phyloP scores from a whole-genome alignment of 345 rosid species.

The Chamaenerion angustifolium region DNA sequence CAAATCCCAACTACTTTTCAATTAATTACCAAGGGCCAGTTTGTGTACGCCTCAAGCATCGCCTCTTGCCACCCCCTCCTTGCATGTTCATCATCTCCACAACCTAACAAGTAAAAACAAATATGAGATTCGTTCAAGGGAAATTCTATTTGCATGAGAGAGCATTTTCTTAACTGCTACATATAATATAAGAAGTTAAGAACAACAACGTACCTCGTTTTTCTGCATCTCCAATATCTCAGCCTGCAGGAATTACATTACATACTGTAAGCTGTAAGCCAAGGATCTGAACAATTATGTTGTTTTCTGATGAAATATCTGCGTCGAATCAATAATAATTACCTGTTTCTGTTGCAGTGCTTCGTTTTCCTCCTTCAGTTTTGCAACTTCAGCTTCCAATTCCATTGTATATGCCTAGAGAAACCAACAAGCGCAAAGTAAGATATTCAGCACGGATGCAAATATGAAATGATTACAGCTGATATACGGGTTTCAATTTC shows the following conservation, averaged over 20 bases:
- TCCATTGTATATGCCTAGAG: constrained; percentile 86
- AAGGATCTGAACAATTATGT: neutral
- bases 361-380: constrained; percentile 72
- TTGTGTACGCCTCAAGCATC: constrained; percentile 63
- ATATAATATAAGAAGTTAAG: no score
- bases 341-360: constrained; percentile 65
- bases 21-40: constrained; percentile 74
- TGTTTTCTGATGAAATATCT: neutral
- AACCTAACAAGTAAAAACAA: no score
- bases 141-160: no score
- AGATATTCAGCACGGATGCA: no score
- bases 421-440: neutral
- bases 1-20: no score
- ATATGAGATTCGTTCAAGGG: no score
- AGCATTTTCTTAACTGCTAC: no score
- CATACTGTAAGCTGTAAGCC: constrained; percentile 1
- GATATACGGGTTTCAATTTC: constrained; percentile 10
- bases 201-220: constrained; percentile 41
- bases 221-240: constrained; percentile 68
- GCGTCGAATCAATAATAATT: no score
- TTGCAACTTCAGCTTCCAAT: constrained; percentile 90
- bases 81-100: constrained; percentile 47
- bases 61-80: constrained; percentile 36
- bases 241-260: constrained; percentile 29
- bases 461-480: no score